phyloP scores from a whole-genome alignment of 2,329 filamentous ascomycete species.

The Phoma herbarum region DNA sequence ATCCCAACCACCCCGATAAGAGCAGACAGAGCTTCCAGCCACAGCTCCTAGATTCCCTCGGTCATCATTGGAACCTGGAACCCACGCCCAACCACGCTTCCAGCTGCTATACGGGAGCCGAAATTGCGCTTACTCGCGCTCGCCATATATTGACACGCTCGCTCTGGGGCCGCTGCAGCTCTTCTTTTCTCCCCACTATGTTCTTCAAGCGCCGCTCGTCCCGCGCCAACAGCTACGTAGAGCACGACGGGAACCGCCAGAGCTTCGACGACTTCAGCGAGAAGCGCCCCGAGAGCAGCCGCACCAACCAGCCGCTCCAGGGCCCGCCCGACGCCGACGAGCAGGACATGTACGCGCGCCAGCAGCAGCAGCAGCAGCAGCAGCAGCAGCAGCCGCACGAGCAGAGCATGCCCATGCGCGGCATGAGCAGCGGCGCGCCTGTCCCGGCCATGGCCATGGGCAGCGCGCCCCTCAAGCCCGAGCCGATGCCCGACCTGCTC shows the following conservation, averaged over 20 bases:
- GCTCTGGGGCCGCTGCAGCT: constrained; percentile 28
- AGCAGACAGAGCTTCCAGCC: constrained; percentile 22
- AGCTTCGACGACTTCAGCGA: constrained; percentile 54
- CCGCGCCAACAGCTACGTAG: constrained; percentile 59
- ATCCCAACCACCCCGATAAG: constrained; percentile 32
- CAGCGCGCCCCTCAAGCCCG: constrained; percentile 37
- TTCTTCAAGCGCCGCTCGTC: constrained; percentile 62
- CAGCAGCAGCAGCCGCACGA: constrained; percentile 54
- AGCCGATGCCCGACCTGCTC: constrained; percentile 61
- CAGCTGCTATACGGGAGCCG: constrained; percentile 17
- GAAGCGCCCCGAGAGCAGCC: constrained; percentile 52
- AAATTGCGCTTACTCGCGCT: constrained; percentile 27
- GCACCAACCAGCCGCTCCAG: constrained; percentile 39
- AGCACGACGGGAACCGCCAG: constrained; percentile 54
- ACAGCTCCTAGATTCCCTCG: too few species aligned
- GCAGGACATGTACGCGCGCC: constrained; percentile 57
- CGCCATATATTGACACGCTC: constrained; percentile 38
- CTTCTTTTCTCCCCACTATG: constrained; percentile 47
- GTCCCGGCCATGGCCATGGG: constrained; percentile 33
- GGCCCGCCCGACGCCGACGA: constrained; percentile 21
- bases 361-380: constrained; percentile 51
- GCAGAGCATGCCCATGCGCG: constrained; percentile 32
- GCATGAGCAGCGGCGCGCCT: constrained; percentile 31
- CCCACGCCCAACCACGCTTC: constrained; percentile 22
- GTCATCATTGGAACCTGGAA: constrained; percentile 13